These are phyloP conservation scores for Salicornia ramosissima DNA, from an alignment of 148 eudicot genomes.

Conservation along the genomic window DNA sequence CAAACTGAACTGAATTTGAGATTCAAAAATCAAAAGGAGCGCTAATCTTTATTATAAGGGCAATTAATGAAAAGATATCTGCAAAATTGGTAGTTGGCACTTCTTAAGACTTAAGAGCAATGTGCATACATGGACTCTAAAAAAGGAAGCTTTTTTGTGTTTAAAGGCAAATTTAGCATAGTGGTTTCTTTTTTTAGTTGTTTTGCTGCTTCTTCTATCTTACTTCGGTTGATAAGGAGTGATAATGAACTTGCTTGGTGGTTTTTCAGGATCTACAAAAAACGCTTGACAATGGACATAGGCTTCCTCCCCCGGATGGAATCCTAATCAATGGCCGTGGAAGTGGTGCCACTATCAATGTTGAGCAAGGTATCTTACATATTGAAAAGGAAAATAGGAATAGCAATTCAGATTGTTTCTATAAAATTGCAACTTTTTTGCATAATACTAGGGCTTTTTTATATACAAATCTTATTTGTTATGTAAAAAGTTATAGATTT, in stretches of 20 bases:
- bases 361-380: slow-evolving; percentile 57
- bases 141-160: neutral
- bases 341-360: slow-evolving; percentile 55
- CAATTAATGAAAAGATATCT: too few relatives aligned
- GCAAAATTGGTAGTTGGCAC: too few relatives aligned
- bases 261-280: slow-evolving; percentile 46
- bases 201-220: neutral
- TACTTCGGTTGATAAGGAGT: neutral
- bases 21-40: too few relatives aligned
- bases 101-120: too few relatives aligned
- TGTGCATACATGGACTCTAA: neutral
- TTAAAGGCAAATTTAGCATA: neutral
- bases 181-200: neutral
- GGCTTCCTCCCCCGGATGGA: slow-evolving; percentile 73
- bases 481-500: too few relatives aligned
- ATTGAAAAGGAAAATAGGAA: too few relatives aligned
- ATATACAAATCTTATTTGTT: too few relatives aligned
- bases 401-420: too few relatives aligned
- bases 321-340: slow-evolving; percentile 95
- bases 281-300: slow-evolving; percentile 63
- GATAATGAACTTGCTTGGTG: slow-evolving; percentile 10
- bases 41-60: too few relatives aligned
- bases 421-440: too few relatives aligned
- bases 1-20: too few relatives aligned
- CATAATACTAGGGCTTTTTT: too few relatives aligned